A percentile compares a stretch with the other conserved stretches of the same genome.
Evolutionary conservation across 768 basidiomycete species (phyloP).

Genomic region (Mycena leptocephala): DNA sequence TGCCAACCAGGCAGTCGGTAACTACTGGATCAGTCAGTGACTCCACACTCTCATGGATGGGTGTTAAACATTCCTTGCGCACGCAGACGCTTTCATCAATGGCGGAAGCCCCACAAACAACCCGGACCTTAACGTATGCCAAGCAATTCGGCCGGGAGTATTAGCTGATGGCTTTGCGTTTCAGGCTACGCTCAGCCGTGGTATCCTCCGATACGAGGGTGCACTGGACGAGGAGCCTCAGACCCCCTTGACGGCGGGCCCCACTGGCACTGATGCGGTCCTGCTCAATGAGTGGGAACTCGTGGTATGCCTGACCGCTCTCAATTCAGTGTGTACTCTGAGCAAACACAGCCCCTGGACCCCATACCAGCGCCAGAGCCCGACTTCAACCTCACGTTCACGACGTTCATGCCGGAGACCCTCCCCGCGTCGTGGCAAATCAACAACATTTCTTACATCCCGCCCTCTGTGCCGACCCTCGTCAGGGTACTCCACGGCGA

Average conservation of each 20-base stretch:
- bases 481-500: slow-evolving; percentile 54
- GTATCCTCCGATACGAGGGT: slow-evolving; percentile 55
- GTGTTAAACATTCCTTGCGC: not conserved
- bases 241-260: slow-evolving; percentile 44
- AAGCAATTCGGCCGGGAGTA: not conserved
- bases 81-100: slow-evolving; percentile 36
- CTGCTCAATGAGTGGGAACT: slow-evolving; percentile 28
- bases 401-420: slow-evolving; percentile 45
- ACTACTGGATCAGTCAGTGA: slow-evolving; percentile 63
- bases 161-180: not conserved
- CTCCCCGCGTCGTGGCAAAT: slow-evolving; percentile 50
- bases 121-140: slow-evolving; percentile 37
- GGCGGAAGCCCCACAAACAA: slow-evolving; percentile 50
- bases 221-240: slow-evolving; percentile 53
- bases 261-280: slow-evolving; percentile 19
- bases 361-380: slow-evolving; percentile 37
- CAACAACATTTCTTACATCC: slow-evolving; percentile 44
- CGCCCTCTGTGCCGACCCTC: slow-evolving; percentile 40
- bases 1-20: slow-evolving; percentile 64
- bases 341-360: slow-evolving; percentile 1
- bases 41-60: slow-evolving; percentile 19
- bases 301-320: slow-evolving; percentile 21
- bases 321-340: slow-evolving; percentile 5
- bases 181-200: slow-evolving; percentile 43
- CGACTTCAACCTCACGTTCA: slow-evolving; percentile 38